Conservation (phyloP, 331 rosid species). For the Phaseolus coccineus region DNA sequence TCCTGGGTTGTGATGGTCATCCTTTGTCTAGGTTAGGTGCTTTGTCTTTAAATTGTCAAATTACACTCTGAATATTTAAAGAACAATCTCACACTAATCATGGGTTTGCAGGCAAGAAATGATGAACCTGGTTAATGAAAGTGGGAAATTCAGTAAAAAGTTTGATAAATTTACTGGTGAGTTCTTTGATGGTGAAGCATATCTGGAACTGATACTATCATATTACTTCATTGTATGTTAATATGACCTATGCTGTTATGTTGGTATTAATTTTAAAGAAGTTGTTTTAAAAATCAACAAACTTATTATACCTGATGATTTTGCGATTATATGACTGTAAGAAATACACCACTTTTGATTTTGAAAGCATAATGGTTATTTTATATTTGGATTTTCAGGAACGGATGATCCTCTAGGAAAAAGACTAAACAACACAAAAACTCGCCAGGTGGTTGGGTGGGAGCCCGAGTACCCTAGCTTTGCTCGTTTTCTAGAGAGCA, state of each 20-base stretch:
- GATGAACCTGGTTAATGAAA: constrained; percentile 78
- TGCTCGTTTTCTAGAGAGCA: constrained; percentile 64
- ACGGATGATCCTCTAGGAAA: constrained; percentile 81
- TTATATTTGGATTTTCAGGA: constrained; percentile 56
- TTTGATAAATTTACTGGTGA: constrained; percentile 81
- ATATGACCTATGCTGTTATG: constrained; percentile 2
- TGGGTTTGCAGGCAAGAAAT: constrained; percentile 81
- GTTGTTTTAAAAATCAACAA: too few species aligned
- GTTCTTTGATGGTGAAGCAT: constrained; percentile 31
- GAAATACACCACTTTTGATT: not conserved
- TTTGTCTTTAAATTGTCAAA: constrained; percentile 30
- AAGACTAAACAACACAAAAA: constrained; percentile 85
- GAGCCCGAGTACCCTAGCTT: constrained; percentile 90
- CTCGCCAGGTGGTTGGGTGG: constrained; percentile 82
- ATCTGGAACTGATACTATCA: not conserved
- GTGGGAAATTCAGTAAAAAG: constrained; percentile 78
- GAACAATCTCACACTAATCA: constrained; percentile 24
- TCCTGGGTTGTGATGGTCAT: constrained; percentile 92
- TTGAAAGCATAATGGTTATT: not conserved
- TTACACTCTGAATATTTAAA: constrained; percentile 13
- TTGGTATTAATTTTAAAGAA: too few species aligned
- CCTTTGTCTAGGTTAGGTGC: constrained; percentile 82
- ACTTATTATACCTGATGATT: too few species aligned
- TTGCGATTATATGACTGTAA: too few species aligned
- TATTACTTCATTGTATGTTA: constrained; percentile 7